Base-by-base conservation (phyloP, 495 filamentous ascomycete genomes). In the Oidiodendron maius region DNA sequence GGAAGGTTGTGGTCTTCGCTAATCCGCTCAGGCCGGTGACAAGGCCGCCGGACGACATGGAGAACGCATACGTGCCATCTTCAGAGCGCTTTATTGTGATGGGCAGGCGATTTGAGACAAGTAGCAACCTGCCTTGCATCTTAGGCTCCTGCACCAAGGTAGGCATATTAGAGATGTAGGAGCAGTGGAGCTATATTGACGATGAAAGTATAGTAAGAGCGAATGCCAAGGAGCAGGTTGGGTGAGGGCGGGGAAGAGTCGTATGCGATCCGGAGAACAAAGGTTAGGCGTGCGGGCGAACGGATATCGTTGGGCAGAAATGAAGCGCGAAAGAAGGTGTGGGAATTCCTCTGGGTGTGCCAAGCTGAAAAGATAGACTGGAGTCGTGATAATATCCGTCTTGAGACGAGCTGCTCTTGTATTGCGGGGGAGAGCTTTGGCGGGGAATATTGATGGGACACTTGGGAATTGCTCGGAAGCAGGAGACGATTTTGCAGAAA, bases 61-160 rank as follows among this genome's bases (percentile, higher is more conserved):
- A 86, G 66, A 95, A 94, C 52, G 82, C 77, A 67, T 95, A 97
- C 6, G 60, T 61, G 44, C 83, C 84, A 71, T 91, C 87, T 28
- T 94, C 87, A 26, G 82, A 82, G 51, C 88, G 81, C 69, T 95
- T 96, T 66, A 97, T 90, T 40, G 90, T 95, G 64, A 96, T 95
- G 4, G 91, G 91, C 10, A 96, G 77, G 37, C 93, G 86, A 52
- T 97, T 97, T 11, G 91, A 95, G 56, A 96, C 79, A 37, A 97
- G 81, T 30, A 96, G 83, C 35, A 97, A 73, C 38, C 74, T 68
- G 56, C 70, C 52, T 15, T 44, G 39, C 21, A 15, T 17, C 21
- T 52, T 52, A 15, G 46, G 38, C 23, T 58, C 58, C 40, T 57
- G 24, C 18, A 51, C 36, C 6, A 46, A 18, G 8, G 55, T 43